These are phyloP conservation scores for Irpex lacteus DNA, from an alignment of 1,284 basidiomycete species.

Conservation along the genomic window DNA sequence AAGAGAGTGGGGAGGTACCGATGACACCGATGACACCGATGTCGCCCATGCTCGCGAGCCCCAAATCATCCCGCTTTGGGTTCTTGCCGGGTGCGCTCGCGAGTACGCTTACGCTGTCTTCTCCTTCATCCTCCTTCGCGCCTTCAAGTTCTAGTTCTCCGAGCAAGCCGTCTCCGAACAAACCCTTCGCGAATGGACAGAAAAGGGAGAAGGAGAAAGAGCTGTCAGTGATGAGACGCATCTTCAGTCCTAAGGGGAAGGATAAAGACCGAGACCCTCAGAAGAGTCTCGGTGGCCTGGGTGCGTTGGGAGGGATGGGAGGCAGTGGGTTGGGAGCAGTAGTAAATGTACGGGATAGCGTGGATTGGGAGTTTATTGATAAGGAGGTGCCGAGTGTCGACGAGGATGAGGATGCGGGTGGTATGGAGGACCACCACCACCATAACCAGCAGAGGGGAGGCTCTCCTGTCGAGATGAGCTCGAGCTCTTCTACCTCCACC, in stretches of 20 bases:
- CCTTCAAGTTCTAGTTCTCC: too few species aligned
- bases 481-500: too few species aligned
- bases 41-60: conserved; percentile 19
- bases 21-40: conserved; percentile 16
- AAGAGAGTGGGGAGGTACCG: background rate
- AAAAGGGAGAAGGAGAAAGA: too few species aligned
- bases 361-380: conserved; percentile 25
- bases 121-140: conserved; percentile 8
- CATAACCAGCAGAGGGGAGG: too few species aligned
- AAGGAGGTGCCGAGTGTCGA: background rate
- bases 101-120: conserved; percentile 24
- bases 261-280: conserved; percentile 17
- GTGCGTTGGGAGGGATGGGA: too few species aligned
- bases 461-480: too few species aligned
- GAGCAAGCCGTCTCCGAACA: too few species aligned
- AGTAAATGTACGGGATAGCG: conserved; percentile 2
- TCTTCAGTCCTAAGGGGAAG: conserved; percentile 33
- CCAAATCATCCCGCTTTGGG: conserved; percentile 13
- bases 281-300: too few species aligned
- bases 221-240: conserved; percentile 27
- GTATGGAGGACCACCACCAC: too few species aligned
- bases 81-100: conserved; percentile 20
- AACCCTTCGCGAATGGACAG: too few species aligned
- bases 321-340: too few species aligned
- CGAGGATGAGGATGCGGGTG: too few species aligned